These are phyloP conservation scores for Stenogyne calaminthoides DNA, from an alignment of 305 asterid genomes.

Conservation along the genomic window DNA sequence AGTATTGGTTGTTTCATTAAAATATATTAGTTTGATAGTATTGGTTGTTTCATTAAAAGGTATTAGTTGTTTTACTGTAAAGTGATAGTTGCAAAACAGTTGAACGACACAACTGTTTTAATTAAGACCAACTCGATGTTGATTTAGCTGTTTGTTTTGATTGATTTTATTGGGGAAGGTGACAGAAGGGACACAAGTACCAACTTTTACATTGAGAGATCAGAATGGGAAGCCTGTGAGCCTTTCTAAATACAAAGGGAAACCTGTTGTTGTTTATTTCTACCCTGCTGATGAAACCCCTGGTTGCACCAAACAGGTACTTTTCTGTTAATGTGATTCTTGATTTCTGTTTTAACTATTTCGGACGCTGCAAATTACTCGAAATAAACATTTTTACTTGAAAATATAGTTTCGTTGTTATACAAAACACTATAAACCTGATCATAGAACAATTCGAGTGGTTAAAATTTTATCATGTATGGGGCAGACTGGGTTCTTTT, in stretches of 20 bases:
- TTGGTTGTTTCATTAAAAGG: no score
- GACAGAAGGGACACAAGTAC: slow-evolving; percentile 68
- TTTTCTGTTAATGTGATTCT: background rate
- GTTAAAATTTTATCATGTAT: background rate
- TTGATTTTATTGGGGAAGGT: slow-evolving; percentile 46
- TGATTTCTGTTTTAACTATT: background rate
- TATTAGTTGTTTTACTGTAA: no score
- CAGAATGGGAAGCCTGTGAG: slow-evolving; percentile 80
- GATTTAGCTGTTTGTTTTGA: background rate
- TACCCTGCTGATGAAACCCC: slow-evolving; percentile 97
- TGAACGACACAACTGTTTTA: no score
- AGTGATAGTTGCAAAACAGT: no score
- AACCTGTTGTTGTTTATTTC: slow-evolving; percentile 86
- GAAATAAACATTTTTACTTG: background rate
- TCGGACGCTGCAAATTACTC: no score
- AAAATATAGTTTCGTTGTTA: background rate
- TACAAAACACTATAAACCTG: background rate
- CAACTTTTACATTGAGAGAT: slow-evolving; percentile 80
- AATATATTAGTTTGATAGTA: no score
- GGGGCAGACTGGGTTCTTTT: background rate
- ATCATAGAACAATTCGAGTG: background rate
- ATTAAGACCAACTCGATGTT: background rate
- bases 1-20: no score
- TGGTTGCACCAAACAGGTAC: slow-evolving; percentile 96
- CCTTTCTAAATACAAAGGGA: slow-evolving; percentile 84